Conservation (phyloP, 441 rosid species). For the Syzygium malaccense region DNA sequence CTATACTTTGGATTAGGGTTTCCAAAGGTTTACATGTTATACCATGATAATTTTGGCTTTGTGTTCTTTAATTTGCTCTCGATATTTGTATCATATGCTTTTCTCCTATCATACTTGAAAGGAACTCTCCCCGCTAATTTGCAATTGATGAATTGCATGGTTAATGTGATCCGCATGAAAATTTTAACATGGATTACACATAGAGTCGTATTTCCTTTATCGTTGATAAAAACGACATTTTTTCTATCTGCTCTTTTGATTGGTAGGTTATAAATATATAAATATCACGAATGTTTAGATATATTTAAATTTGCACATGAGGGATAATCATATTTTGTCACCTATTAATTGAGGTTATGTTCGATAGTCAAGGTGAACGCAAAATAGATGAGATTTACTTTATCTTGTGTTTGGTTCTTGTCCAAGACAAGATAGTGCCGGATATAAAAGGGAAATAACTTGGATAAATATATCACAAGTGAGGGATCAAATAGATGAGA, state of each 20-base stretch:
- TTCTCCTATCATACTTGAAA: neutral
- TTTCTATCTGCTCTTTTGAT: neutral
- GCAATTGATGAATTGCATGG: neutral
- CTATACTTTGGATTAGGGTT: neutral
- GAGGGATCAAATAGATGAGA: neutral
- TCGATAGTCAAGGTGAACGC: rapidly evolving
- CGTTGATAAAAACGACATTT: neutral
- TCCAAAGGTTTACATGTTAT: neutral
- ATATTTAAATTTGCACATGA: neutral
- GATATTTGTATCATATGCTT: neutral
- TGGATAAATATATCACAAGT: neutral
- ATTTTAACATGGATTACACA: neutral
- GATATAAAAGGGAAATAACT: neutral
- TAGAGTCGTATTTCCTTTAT: neutral
- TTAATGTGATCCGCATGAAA: neutral
- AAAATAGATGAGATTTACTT: neutral
- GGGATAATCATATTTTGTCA: neutral
- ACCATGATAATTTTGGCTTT: neutral
- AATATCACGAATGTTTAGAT: neutral
- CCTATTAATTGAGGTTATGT: neutral
- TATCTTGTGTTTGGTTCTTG: neutral
- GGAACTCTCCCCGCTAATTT: neutral
- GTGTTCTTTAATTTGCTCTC: neutral
- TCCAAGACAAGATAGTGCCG: neutral
- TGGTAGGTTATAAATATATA: neutral